phyloP scores from a whole-genome alignment of 768 basidiomycete species.

The Ramaria rubella region DNA sequence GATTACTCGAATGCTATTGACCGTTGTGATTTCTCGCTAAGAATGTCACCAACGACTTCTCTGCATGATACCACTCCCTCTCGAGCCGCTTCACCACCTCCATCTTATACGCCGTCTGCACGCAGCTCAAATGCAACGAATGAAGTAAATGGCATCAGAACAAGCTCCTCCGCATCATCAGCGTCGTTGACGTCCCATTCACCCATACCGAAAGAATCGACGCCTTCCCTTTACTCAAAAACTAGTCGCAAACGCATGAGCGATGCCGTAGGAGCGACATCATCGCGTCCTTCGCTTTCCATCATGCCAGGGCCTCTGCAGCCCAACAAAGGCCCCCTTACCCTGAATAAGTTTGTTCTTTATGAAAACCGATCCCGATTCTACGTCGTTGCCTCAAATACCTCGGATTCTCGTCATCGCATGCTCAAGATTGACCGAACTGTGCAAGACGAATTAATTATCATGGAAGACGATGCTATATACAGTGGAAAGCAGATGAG shows the following conservation, averaged over 20 bases:
- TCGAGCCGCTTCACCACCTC: background rate
- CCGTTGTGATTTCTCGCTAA: no score
- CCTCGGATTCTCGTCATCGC: constrained; percentile 79
- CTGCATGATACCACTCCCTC: background rate
- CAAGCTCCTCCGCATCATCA: constrained; percentile 1
- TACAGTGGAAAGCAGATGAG: constrained; percentile 90
- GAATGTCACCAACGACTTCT: constrained; percentile 1
- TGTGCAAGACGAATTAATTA: constrained; percentile 66
- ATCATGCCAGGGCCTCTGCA: constrained; percentile 9
- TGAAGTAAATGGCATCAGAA: background rate
- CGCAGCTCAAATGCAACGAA: background rate
- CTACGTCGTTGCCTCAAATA: constrained; percentile 88
- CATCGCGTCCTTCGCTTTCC: constrained; percentile 4
- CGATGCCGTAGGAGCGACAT: background rate
- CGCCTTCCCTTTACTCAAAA: constrained; percentile 9
- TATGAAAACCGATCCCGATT: constrained; percentile 91
- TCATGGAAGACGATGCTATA: constrained; percentile 75
- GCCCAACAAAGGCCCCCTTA: constrained; percentile 16
- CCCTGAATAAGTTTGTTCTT: constrained; percentile 78
- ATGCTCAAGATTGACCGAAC: constrained; percentile 94
- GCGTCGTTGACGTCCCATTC: background rate
- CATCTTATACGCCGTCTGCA: background rate
- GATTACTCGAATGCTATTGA: no score
- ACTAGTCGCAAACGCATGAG: constrained; percentile 5
- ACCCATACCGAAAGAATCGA: constrained; percentile 9